Evolutionary conservation across 306 rosid genomes (phyloP), one percentile per base, ranked within the genome.

Genomic region (Amphicarpaea edgeworthii): DNA sequence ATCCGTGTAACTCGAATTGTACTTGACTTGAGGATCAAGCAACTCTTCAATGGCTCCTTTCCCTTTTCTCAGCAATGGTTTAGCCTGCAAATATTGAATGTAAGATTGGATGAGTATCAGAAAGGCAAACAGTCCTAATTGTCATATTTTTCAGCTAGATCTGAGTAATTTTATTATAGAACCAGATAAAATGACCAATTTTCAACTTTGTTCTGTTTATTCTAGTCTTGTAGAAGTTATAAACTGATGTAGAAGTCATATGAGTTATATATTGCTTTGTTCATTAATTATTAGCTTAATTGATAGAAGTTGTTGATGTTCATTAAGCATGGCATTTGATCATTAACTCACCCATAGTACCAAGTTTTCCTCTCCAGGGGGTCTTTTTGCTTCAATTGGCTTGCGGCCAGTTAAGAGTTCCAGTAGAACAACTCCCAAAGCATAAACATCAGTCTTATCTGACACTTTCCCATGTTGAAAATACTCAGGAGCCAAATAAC

Each of bases 401-500:
- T 90, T 88, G 78, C 97, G 68, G 30, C 97, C 96, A 14, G 96
- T 87, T 60, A 93, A 55, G 82, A 93, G 92, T 79, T 93, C 97
- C 85, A 93, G 77, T 49, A 93, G 83, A 60, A 93, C 92, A 49
- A 93, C 90, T 60, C 97, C 97, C 38, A 93, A 82, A 78, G 97
- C 97, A 55, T 90, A 93, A 77, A 92, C 91, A 79, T 92, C 97
- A 5, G 96, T 92, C 77, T 88, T 92, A 53, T 92, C 97, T 0
- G 97, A 92, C 50, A 92, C 84, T 73, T 84, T 92, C 70, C 97
- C 97, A 23, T 90, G 97, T 70, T 92, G 96, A 83, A 92, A 92
- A 83, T 92, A 92, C 84, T 92, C 97, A 1, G 97, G 96, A 76
- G 97, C 97, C 84, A 93, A 84, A 86, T 93, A 93, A 34, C 96